Percentiles rank a stretch among this genome's conserved stretches.
Evolutionary conservation across 2,329 filamentous ascomycete species (phyloP).

Genomic region (Fusarium oxysporum): DNA sequence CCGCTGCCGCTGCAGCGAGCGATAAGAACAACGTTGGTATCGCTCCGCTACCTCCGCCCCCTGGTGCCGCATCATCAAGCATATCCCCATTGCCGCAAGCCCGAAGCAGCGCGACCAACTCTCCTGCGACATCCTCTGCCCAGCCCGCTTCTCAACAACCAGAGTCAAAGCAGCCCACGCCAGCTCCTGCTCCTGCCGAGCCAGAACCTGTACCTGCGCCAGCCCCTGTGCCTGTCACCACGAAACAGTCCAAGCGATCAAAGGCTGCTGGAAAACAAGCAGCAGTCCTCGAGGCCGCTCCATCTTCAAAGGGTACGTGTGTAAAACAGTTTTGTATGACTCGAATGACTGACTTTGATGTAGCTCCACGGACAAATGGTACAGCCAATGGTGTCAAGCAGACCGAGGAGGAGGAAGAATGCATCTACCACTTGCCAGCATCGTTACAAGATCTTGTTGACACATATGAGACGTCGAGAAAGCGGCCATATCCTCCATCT

Average conservation of each 20-base stretch:
- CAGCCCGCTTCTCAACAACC: constrained; percentile 58
- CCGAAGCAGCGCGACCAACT: constrained; percentile 66
- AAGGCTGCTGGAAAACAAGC: constrained; percentile 60
- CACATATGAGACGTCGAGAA: constrained; percentile 87
- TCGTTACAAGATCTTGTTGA: constrained; percentile 91
- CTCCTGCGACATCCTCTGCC: constrained; percentile 61
- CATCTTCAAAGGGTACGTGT: constrained; percentile 58
- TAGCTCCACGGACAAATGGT: constrained; percentile 63
- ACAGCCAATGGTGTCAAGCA: constrained; percentile 63
- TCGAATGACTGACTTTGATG: constrained; percentile 19
- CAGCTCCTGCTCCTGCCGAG: constrained; percentile 43
- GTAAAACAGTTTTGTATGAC: not conserved
- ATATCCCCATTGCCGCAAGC: constrained; percentile 65
- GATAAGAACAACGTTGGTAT: constrained; percentile 92
- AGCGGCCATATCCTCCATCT: constrained; percentile 69
- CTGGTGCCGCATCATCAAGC: constrained; percentile 64
- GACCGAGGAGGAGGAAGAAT: constrained; percentile 72
- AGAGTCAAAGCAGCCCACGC: constrained; percentile 51
- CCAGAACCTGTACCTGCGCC: constrained; percentile 32
- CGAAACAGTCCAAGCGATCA: constrained; percentile 53
- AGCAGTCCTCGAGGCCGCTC: constrained; percentile 55
- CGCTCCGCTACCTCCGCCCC: constrained; percentile 90
- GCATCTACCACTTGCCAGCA: constrained; percentile 91
- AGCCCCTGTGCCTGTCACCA: constrained; percentile 45
- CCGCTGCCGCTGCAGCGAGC: constrained; percentile 89